Base-by-base conservation (phyloP, 179 eudicot species). In the Patellifolia procumbens region DNA sequence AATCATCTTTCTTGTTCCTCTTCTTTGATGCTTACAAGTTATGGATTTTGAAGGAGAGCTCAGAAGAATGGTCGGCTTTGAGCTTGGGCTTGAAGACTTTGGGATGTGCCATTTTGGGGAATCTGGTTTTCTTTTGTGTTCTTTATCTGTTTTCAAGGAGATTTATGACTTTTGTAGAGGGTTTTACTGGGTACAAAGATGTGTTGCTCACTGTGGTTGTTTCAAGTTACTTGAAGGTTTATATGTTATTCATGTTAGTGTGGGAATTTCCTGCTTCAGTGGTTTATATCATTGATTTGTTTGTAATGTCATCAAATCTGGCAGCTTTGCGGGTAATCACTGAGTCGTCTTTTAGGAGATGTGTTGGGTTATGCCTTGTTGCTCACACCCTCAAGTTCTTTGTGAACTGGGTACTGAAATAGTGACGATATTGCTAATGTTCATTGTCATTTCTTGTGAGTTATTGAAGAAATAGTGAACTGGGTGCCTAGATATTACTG, bases 201-300 rank as follows among this genome's bases (percentile, higher is more conserved):
- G 73, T 90, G 68, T 76, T 92, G 82, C 85, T 92, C 29, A 88
- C 88, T 4, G 73, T 93, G 55, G 78, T 90, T 73, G 83, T 87
- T 63, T 93, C 97, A 13, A 92, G 97, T 79, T 93, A 89, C 86
- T 82, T 90, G 75, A 92, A 90, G 89, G 68, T 92, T 70, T 93
- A 79, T 76, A 88, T 88, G 77, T 72, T 89, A 66, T 87, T 88
- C 79, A 92, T 85, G 91, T 67, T 84, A 87, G 95, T 93, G 61
- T 82, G 87, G 86, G 89, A 89, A 58, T 92, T 92, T 60, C 98
- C 98, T 29, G 48, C 88, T 76, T 89, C 91, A 0, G 87, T 86
- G 72, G 81, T 89, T 63, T 84, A 86, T 74, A 86, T 92, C 68
- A 76, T 83, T 78, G 97, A 93, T 76, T 76, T 89, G 71, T 82